phyloP scores from a whole-genome alignment of 371 early-diverging fungal species.

The Parasitella parasitica region DNA sequence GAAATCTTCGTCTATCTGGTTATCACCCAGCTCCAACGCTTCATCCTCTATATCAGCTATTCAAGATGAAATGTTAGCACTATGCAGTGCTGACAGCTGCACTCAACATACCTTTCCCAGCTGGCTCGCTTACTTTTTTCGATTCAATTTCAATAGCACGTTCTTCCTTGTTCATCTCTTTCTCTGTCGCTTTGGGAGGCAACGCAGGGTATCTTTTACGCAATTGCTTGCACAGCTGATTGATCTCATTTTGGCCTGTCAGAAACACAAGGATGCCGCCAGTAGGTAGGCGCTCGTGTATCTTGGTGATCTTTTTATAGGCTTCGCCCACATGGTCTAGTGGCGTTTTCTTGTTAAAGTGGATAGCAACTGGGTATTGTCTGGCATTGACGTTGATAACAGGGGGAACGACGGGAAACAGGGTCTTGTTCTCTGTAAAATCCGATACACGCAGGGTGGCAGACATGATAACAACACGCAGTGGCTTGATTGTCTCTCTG shows the following conservation, averaged over 20 bases:
- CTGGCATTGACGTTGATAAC: slow-evolving; percentile 94
- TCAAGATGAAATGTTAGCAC: background rate
- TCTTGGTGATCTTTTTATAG: slow-evolving; percentile 87
- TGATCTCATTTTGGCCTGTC: slow-evolving; percentile 93
- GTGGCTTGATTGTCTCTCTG: slow-evolving; percentile 66
- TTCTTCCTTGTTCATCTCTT: slow-evolving; percentile 31
- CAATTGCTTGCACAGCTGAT: slow-evolving; percentile 71
- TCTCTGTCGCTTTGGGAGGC: slow-evolving; percentile 32
- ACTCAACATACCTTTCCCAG: slow-evolving; percentile 34
- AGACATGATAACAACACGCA: slow-evolving; percentile 98
- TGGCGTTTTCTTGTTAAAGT: slow-evolving; percentile 80
- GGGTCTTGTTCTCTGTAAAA: slow-evolving; percentile 80
- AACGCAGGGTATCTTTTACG: slow-evolving; percentile 65
- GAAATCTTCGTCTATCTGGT: slow-evolving; percentile 56
- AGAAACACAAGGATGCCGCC: slow-evolving; percentile 93
- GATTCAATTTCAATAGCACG: slow-evolving; percentile 36
- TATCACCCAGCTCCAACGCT: slow-evolving; percentile 61
- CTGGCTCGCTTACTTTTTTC: slow-evolving; percentile 27
- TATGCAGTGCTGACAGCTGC: background rate
- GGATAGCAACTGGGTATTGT: slow-evolving; percentile 85
- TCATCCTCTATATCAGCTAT: slow-evolving; percentile 60
- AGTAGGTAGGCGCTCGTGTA: slow-evolving; percentile 86
- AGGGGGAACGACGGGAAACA: slow-evolving; percentile 78
- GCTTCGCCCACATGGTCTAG: slow-evolving; percentile 79
- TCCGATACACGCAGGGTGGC: slow-evolving; percentile 96